Evolutionary conservation across 2,329 filamentous ascomycete species (phyloP), one percentile per base, ranked within the genome.

Genomic region (Ascomycota sp.): DNA sequence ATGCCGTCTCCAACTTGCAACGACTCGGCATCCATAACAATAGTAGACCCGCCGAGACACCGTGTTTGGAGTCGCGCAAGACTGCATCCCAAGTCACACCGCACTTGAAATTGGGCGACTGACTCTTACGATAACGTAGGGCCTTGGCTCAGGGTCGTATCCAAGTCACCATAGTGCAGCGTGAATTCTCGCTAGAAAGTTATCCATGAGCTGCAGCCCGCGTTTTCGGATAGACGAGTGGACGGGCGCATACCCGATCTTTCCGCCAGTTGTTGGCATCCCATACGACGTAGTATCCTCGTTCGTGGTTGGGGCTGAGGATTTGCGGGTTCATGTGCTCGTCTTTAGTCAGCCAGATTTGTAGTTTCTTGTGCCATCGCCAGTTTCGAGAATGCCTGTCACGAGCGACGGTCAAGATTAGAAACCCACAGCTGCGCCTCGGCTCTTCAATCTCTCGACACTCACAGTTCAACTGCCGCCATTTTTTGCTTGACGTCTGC

Each of bases 321-420:
- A 63, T 56, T 34, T 70, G 66, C 20, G 70, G 70, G 27, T 65
- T 61, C 66, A 75, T 69, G 38, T 68, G 54, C 33, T 75, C 69
- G 40, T 75, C 71, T 47, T 75, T 75, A 5, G 71, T 75, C 29
- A 76, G 50, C 71, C 71, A 76, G 17, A 74, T 48, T 38, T 69
- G 66, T 17, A 70, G 50, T 46, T 71, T 71, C 53, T 74, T 74
- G 46, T 76, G 70, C 64, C 70, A 76, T 35, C 71, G 57, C 71
- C 71, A 76, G 45, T 72, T 72, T 13, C 71, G 62, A 34, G 61
- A 63, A 40, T 69, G 66, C 26, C 69, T 75, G 33, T 7, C n/a
- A 19, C n/a, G n/a, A n/a, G 15, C 21, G 25, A 37, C 23, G 32
- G 34, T 32, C 30, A 28, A 10, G 13, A 10, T 7, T 11, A 19